Percentiles rank a stretch among this genome's conserved stretches.
Conservation (phyloP, 1,139 yeast species). For the Arxiozyma slooffiae region DNA sequence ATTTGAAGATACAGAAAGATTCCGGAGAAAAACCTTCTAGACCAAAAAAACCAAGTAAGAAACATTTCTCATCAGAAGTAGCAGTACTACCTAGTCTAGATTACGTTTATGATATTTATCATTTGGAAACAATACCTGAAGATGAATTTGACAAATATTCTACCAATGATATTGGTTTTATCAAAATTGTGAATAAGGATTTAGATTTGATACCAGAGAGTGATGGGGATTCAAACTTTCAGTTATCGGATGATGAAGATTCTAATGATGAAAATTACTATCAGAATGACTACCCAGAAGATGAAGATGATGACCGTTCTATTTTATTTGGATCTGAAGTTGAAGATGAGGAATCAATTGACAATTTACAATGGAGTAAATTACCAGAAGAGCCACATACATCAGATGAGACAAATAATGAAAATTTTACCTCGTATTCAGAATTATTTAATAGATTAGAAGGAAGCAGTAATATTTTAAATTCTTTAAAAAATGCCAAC, state of each 20-base stretch:
- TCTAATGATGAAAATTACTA: conserved; percentile 87
- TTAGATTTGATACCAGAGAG: conserved; percentile 47
- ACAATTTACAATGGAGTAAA: conserved; percentile 2
- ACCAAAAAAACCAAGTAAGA: conserved; percentile 23
- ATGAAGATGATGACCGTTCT: conserved; percentile 54
- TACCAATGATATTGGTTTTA: conserved; percentile 49
- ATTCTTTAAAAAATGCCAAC: conserved; percentile 18
- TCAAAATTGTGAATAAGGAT: conserved; percentile 57
- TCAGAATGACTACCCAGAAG: conserved; percentile 90
- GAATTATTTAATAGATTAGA: conserved; percentile 30
- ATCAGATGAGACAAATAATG: conserved; percentile 7
- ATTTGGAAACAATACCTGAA: conserved; percentile 44
- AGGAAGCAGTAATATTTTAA: conserved; percentile 25
- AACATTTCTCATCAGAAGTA: conserved; percentile 17
- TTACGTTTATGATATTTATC: conserved; percentile 85
- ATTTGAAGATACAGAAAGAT: conserved; percentile 34
- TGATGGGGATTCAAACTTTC: conserved; percentile 35
- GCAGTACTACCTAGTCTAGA: conserved; percentile 40
- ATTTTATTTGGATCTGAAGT: conserved; percentile 33
- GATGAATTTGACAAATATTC: conserved; percentile 36
- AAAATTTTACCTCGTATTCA: conserved; percentile 18
- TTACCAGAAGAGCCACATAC: conserved; percentile 3
- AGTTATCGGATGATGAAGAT: conserved; percentile 54
- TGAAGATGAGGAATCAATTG: conserved; percentile 21
- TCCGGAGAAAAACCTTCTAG: conserved; percentile 7